These are phyloP conservation scores for Westerdykella aurantiaca DNA, from an alignment of 2,329 filamentous ascomycete species.

Conservation along the genomic window DNA sequence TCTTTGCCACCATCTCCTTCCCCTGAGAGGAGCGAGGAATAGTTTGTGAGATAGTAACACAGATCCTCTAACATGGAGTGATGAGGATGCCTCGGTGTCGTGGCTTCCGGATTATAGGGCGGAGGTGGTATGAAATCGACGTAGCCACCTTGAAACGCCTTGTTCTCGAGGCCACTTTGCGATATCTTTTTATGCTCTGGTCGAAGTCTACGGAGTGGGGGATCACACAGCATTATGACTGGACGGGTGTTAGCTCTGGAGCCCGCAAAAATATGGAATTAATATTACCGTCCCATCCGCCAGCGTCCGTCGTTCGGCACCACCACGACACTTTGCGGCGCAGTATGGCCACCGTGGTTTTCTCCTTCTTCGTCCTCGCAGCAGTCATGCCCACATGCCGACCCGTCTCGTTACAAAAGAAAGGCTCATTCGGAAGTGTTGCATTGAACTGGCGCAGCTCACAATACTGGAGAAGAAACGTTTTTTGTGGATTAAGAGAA, in stretches of 20 bases:
- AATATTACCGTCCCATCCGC: conserved; percentile 30
- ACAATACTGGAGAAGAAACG: conserved; percentile 31
- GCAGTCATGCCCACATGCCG: conserved; percentile 32
- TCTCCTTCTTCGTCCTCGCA: conserved; percentile 17
- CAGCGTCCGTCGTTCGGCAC: conserved; percentile 14
- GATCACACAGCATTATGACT: conserved; percentile 32
- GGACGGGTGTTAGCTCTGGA: background rate
- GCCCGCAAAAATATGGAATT: conserved; percentile 1
- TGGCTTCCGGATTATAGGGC: background rate
- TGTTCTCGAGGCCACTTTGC: conserved; percentile 10
- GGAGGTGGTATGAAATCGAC: conserved; percentile 22
- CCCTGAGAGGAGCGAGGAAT: conserved; percentile 12
- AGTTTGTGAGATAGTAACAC: conserved; percentile 21
- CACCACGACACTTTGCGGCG: conserved; percentile 29
- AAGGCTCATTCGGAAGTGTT: conserved; percentile 17
- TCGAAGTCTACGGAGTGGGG: conserved; percentile 17
- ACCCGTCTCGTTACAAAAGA: conserved; percentile 25
- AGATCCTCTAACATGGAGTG: conserved; percentile 25
- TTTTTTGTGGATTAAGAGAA: conserved; percentile 19
- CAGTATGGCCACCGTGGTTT: conserved; percentile 23
- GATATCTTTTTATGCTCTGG: conserved; percentile 1
- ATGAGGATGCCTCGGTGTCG: conserved; percentile 17
- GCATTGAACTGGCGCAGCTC: conserved; percentile 29
- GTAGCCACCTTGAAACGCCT: conserved; percentile 28
- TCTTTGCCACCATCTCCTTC: background rate